Evolutionary conservation across 805 yeast genomes (phyloP).

Genomic region (Pichia cabralensis): DNA sequence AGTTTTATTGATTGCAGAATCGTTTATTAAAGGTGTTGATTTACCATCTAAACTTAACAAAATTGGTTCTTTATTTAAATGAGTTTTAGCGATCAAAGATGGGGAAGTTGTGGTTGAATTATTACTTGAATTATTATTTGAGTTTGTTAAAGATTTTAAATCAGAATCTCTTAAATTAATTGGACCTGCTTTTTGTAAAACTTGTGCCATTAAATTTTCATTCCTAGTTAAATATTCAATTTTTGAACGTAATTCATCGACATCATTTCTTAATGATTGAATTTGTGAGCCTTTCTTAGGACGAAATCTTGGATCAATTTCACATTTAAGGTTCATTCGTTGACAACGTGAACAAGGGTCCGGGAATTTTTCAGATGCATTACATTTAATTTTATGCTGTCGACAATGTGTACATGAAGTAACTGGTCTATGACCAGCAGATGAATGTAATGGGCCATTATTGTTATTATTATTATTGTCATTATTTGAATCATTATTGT

Average conservation of each 20-base stretch:
- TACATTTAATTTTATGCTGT: conserved; percentile 89
- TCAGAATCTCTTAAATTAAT: too few species aligned
- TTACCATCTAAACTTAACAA: conserved; percentile 26
- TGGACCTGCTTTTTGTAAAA: conserved; percentile 33
- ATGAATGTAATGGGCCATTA: conserved; percentile 2
- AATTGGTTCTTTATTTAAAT: conserved; percentile 35
- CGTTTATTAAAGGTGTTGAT: conserved; percentile 30
- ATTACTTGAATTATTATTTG: background rate
- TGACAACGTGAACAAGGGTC: conserved; percentile 76
- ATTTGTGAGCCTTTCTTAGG: conserved; percentile 90
- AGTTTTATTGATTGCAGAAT: conserved; percentile 32
- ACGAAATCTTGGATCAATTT: conserved; percentile 82
- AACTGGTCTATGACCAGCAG: conserved; percentile 70
- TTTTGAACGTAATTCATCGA: conserved; percentile 66
- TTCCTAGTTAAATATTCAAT: conserved; percentile 57
- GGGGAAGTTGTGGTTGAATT: conserved; percentile 3
- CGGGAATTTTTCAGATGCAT: conserved; percentile 79
- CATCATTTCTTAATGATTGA: conserved; percentile 74
- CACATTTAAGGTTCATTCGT: conserved; percentile 70
- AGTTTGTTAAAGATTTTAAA: too few species aligned
- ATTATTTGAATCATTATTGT: background rate
- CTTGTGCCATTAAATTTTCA: conserved; percentile 60
- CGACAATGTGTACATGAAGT: conserved; percentile 92
- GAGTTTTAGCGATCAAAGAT: conserved; percentile 29
- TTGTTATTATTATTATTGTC: background rate